phyloP scores from a whole-genome alignment of 1,284 basidiomycete genomes.

The Ceratobasidium sp. region DNA sequence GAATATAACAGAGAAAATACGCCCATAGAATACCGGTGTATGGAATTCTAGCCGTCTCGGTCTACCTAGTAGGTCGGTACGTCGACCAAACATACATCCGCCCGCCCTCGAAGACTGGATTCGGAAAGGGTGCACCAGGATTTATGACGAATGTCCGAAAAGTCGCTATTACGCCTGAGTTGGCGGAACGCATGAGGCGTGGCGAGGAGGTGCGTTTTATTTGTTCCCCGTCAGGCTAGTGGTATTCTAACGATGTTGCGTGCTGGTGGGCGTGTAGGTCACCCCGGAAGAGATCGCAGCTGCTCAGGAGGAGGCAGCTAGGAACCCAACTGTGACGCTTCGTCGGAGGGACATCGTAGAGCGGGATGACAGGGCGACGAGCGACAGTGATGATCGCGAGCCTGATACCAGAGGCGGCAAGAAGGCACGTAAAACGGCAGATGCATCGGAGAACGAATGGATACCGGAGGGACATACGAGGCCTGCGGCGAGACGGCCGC shows the following conservation, averaged over 20 bases:
- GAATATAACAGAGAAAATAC: background rate
- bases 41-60: slow-evolving; percentile 17
- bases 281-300: slow-evolving; percentile 46
- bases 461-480: slow-evolving; percentile 40
- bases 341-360: slow-evolving; percentile 36
- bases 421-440: slow-evolving; percentile 10
- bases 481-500: slow-evolving; percentile 11
- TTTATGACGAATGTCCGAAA: slow-evolving; percentile 44
- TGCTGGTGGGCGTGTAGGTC: background rate
- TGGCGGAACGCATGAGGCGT: slow-evolving; percentile 41
- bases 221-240: background rate
- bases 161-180: slow-evolving; percentile 42
- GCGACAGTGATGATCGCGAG: slow-evolving; percentile 24
- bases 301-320: slow-evolving; percentile 25
- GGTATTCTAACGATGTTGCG: background rate
- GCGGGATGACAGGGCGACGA: slow-evolving; percentile 24
- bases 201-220: slow-evolving; percentile 42
- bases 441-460: slow-evolving; percentile 41
- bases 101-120: slow-evolving; percentile 45
- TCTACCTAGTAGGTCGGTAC: slow-evolving; percentile 35
- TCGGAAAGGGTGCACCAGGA: slow-evolving; percentile 47
- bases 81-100: slow-evolving; percentile 44
- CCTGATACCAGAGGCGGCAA: slow-evolving; percentile 27
- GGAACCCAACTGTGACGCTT: slow-evolving; percentile 17
- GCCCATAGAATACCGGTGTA: slow-evolving; percentile 36